Percentiles rank a stretch among this genome's conserved stretches.
phyloP scores from a whole-genome alignment of 345 rosid species.

The Populus simonii region DNA sequence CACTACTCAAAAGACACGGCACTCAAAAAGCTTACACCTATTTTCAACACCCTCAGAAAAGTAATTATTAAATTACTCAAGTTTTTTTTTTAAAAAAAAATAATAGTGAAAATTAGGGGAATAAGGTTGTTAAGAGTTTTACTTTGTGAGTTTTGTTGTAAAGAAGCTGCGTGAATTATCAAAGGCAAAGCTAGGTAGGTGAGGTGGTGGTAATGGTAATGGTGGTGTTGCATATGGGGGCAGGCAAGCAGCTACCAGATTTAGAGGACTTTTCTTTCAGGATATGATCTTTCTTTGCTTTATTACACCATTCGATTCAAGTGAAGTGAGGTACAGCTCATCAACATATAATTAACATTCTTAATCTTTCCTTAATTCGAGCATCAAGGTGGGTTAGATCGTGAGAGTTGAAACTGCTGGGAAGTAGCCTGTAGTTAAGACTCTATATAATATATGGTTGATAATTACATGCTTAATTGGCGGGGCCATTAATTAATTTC shows the following conservation, averaged over 20 bases:
- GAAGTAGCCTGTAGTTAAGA: neutral
- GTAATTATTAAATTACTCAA: no score
- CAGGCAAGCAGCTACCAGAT: constrained; percentile 25
- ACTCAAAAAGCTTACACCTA: no score
- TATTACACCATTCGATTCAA: constrained; percentile 1
- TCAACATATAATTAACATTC: neutral
- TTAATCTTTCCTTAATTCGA: neutral
- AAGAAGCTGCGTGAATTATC: no score
- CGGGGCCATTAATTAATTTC: neutral
- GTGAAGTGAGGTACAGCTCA: constrained; percentile 26
- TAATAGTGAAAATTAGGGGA: no score
- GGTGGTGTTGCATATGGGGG: no score
- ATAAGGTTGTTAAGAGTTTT: neutral
- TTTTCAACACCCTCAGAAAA: no score
- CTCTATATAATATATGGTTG: neutral
- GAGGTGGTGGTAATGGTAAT: neutral
- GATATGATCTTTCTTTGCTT: neutral
- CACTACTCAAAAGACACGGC: no score
- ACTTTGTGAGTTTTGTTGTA: neutral
- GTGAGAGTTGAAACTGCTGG: neutral
- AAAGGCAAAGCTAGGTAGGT: neutral
- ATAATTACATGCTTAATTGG: neutral
- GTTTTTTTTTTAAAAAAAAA: no score
- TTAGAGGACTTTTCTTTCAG: constrained; percentile 3
- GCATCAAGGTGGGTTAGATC: neutral